Base-by-base conservation (phyloP, 2,329 filamentous ascomycete species). In the Xylariales sp. region DNA sequence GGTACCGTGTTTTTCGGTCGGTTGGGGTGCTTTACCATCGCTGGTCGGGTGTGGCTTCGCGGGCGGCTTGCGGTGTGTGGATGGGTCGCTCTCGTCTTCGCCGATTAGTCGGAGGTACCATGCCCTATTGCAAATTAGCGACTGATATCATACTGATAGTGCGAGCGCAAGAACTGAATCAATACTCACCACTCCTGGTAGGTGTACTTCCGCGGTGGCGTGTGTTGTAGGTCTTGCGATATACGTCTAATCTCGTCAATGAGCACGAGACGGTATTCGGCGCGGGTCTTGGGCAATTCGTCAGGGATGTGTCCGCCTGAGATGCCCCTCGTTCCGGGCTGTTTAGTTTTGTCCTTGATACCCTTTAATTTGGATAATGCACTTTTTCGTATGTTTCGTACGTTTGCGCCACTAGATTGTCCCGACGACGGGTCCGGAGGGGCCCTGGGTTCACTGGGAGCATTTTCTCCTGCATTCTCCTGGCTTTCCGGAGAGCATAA, bases 81-180 rank as follows among this genome's bases (percentile, higher is more conserved):
- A 78, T 1, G 85, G 80, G 70, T 81, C 81, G 62, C 79, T 80
- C 74, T 90, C 87, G 75, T 90, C 87, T 74, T 90, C 87, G 54
- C 88, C 88, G n/a, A 97, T 92, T 39, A 97, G 84, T 28, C 88
- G 87, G 7, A 94, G 90, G 73, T 93, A 96, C 82, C 93, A 92
- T 0, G 91, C 91, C 94, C 72, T 94, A 89, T 58, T 39, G 23
- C 9, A 30, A 30, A 54, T 69, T 7, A 66, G 55, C 12, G 12
- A 48, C 9, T 50, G 16, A 45, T 32, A 3, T 50, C 14, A 30
- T 7, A n/a, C 23, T 23, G 8, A 5, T 8, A 23, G 34, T 12
- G 18, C 12, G 4, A 18, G n/a, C 7, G 30, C 14, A 43, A 41
- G 18, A n/a, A 16, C 9, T 6, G 30, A 52, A 36, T 36, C 10